A percentile compares a stretch with the other conserved stretches of the same genome.
These are phyloP conservation scores for Zasmidium citrigriseum DNA, from an alignment of 2,329 filamentous ascomycete genomes.

Conservation along the genomic window DNA sequence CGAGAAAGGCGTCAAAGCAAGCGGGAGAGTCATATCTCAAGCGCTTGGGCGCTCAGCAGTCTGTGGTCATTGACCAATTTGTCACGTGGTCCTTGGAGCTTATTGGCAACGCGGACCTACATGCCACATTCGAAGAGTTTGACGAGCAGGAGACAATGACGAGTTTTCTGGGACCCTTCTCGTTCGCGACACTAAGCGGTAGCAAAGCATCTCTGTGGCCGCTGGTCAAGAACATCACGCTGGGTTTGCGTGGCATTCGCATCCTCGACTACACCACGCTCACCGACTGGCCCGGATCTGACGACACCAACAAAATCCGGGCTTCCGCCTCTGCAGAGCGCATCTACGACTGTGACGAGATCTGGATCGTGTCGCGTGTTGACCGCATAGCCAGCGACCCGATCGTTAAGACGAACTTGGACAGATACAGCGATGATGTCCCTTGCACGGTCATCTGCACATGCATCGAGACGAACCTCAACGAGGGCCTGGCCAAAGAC, in stretches of 20 bases:
- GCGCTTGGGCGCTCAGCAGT: no score
- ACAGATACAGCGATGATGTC: background rate
- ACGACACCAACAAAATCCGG: slow-evolving; percentile 16
- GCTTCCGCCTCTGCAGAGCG: slow-evolving; percentile 6
- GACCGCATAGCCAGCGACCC: background rate
- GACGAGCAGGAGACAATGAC: slow-evolving; percentile 2
- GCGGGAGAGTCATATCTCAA: background rate
- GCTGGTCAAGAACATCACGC: slow-evolving; percentile 6
- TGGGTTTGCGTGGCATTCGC: slow-evolving; percentile 3
- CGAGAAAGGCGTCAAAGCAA: background rate
- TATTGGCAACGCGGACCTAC: background rate
- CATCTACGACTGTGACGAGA: slow-evolving; percentile 16
- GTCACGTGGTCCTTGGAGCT: slow-evolving; percentile 4
- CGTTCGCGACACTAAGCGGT: slow-evolving; percentile 2
- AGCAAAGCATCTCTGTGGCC: slow-evolving; percentile 9
- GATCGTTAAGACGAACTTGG: background rate
- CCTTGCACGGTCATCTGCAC: background rate
- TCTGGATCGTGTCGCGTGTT: slow-evolving; percentile 14
- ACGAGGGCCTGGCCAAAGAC: background rate
- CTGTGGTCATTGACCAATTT: background rate
- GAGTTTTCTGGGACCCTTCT: slow-evolving; percentile 2
- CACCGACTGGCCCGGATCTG: slow-evolving; percentile 15
- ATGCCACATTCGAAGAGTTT: slow-evolving; percentile 1
- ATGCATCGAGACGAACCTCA: background rate
- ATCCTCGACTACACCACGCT: slow-evolving; percentile 11